Base-by-base conservation (phyloP, 257 asterid genomes). In the Forsythia viridissima region DNA sequence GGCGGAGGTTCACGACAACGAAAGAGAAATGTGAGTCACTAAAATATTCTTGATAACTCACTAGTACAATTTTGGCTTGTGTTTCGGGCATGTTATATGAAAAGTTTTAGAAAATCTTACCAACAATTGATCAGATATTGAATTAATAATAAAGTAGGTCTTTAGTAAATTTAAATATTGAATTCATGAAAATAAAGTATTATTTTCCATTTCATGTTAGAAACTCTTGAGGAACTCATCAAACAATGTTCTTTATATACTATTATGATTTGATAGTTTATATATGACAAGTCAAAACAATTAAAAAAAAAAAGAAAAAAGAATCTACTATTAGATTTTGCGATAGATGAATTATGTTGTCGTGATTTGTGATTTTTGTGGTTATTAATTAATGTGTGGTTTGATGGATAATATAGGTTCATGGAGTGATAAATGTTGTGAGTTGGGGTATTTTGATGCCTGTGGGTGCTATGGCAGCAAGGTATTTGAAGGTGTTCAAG, bases 391-490 rank as follows among this genome's bases (percentile, higher is more conserved):
- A 18, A 52, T 5, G 20, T 55, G 24, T 18, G 9, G 9, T 55
- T 5, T 52, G 46, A 18, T 44, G 15, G 4, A 36, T 59, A 59
- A 5, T 71, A 3, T 79, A 92, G 97, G 75, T 85, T 65, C 97
- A 92, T 67, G 97, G 96, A 68, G 89, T 92, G 55, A 16, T 92
- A 85, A 91, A 91, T 48, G 97, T 81, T 39, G 96, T 89, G 86
- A 89, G 97, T 73, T 92, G 97, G 97, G 97, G 97, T 6, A 85
- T 92, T 9, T 37, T 92, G 86, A 80, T 92, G 90, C 97, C 97
- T 0, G 5, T 91, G 7, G 97, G 97, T 0, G 94, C 88, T 0
- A 79, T 92, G 71, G 57, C 79, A 36, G 97, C 97, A 8, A 85
- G 97, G 80, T 91, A 92, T 48, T 43, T 92, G 82, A 92, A 87